A percentile compares a stretch with the other conserved stretches of the same genome.
These are phyloP conservation scores for Salvia miltiorrhiza DNA, from an alignment of 257 asterid species.

Conservation along the genomic window DNA sequence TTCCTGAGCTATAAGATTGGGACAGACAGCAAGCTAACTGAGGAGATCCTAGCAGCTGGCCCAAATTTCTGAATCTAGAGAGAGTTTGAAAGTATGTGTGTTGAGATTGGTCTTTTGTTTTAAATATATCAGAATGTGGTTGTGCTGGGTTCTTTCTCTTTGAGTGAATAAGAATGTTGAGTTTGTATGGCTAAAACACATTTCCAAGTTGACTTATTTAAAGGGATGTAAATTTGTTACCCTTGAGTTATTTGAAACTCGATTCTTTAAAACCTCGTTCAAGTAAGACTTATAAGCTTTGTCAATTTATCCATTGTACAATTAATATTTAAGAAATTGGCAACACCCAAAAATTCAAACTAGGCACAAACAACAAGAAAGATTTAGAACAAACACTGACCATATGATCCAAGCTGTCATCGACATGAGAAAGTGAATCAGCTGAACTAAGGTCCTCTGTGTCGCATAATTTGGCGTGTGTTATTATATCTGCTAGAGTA, in stretches of 20 bases:
- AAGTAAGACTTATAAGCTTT: neutral
- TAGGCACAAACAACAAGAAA: too few species aligned
- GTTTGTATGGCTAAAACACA: neutral
- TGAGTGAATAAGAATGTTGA: neutral
- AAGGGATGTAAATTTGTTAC: neutral
- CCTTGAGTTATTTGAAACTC: neutral
- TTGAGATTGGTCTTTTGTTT: neutral
- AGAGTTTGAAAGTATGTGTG: neutral
- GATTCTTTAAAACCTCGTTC: neutral
- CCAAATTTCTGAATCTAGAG: slow-evolving; percentile 48
- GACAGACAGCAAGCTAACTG: slow-evolving; percentile 53
- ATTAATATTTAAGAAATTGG: too few species aligned
- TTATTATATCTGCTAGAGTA: too few species aligned
- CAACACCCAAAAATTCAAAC: too few species aligned
- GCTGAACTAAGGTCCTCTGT: too few species aligned
- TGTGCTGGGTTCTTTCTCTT: neutral
- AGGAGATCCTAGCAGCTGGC: slow-evolving; percentile 83
- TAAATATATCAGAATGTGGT: neutral
- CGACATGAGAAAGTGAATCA: too few species aligned
- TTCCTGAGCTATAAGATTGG: slow-evolving; percentile 71
- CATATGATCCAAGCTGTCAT: too few species aligned
- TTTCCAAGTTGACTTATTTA: neutral
- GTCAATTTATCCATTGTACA: too few species aligned
- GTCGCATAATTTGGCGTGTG: too few species aligned
- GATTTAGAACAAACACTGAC: too few species aligned